Percentiles rank a stretch among this genome's conserved stretches.
Evolutionary conservation across 352 stramenopile genomes (phyloP).

Genomic region (Phytophthora megakarya): DNA sequence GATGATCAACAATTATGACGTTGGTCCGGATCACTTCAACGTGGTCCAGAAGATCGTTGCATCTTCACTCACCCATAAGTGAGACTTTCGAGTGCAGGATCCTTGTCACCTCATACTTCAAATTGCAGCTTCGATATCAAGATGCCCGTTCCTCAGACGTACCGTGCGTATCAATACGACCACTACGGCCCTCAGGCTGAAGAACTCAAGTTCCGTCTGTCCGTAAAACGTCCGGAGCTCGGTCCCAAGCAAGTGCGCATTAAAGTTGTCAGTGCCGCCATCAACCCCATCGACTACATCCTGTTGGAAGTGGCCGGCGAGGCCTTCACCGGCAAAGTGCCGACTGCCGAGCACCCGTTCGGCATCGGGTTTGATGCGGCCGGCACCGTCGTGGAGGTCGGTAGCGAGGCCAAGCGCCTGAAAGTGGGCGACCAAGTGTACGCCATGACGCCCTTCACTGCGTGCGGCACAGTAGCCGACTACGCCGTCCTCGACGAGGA

Average conservation of each 20-base stretch:
- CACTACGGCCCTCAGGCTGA: slow-evolving; percentile 25
- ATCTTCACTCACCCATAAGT: neutral
- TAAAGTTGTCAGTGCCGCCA: neutral
- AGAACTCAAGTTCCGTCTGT: slow-evolving; percentile 34
- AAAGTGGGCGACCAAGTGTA: slow-evolving; percentile 34
- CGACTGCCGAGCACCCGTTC: neutral
- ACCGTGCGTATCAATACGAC: slow-evolving; percentile 43
- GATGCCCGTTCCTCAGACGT: slow-evolving; percentile 36
- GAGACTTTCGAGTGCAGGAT: neutral
- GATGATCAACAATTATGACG: neutral
- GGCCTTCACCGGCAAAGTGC: neutral
- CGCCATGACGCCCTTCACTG: slow-evolving; percentile 20
- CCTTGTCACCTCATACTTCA: slow-evolving; percentile 17
- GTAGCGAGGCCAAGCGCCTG: slow-evolving; percentile 7
- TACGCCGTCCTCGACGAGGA: slow-evolving; percentile 34
- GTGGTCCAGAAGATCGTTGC: slow-evolving; percentile 6
- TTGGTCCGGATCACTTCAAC: slow-evolving; percentile 13
- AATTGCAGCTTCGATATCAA: slow-evolving; percentile 9
- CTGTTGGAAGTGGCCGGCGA: neutral
- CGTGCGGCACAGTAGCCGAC: slow-evolving; percentile 47
- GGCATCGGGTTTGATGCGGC: neutral
- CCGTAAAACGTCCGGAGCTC: slow-evolving; percentile 24
- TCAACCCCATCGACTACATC: neutral
- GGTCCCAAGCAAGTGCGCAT: neutral
- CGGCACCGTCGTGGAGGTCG: slow-evolving; percentile 22